phyloP scores from a whole-genome alignment of 768 basidiomycete genomes.

The Melanogaster broomeanus region DNA sequence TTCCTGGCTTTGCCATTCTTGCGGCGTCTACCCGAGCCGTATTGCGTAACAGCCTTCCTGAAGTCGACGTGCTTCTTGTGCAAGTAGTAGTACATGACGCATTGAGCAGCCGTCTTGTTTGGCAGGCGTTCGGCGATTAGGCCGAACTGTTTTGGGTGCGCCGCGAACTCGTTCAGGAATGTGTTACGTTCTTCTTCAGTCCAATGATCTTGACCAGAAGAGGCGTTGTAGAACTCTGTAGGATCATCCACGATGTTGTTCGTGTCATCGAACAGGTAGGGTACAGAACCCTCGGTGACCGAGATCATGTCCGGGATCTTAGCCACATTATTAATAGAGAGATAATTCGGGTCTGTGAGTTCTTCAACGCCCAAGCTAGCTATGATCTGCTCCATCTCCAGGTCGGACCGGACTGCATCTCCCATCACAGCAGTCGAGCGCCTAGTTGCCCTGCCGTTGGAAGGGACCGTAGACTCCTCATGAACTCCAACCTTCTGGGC shows the following conservation, averaged over 20 bases:
- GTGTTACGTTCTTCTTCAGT: conserved; percentile 78
- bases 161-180: conserved; percentile 81
- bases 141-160: conserved; percentile 94
- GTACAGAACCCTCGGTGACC: conserved; percentile 59
- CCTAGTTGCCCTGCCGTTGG: conserved; percentile 64
- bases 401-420: conserved; percentile 90
- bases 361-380: conserved; percentile 93
- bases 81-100: conserved; percentile 91
- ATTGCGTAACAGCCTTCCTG: conserved; percentile 68
- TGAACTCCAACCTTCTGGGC: conserved; percentile 29
- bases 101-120: conserved; percentile 86
- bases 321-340: conserved; percentile 85
- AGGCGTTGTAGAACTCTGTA: conserved; percentile 69
- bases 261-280: conserved; percentile 79
- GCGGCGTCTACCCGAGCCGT: conserved; percentile 66
- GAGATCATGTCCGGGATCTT: conserved; percentile 90
- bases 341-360: conserved; percentile 85
- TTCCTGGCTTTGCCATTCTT: conserved; percentile 61
- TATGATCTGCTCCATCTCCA: conserved; percentile 97
- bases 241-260: conserved; percentile 80
- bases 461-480: conserved; percentile 42
- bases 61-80: conserved; percentile 94
- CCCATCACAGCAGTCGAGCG: conserved; percentile 72
- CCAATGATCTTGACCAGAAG: conserved; percentile 83
- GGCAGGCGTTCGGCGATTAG: conserved; percentile 78